Percentiles rank a stretch among this genome's conserved stretches.
These are phyloP conservation scores for Candida neerlandica DNA, from an alignment of 1,139 yeast species.

Conservation along the genomic window DNA sequence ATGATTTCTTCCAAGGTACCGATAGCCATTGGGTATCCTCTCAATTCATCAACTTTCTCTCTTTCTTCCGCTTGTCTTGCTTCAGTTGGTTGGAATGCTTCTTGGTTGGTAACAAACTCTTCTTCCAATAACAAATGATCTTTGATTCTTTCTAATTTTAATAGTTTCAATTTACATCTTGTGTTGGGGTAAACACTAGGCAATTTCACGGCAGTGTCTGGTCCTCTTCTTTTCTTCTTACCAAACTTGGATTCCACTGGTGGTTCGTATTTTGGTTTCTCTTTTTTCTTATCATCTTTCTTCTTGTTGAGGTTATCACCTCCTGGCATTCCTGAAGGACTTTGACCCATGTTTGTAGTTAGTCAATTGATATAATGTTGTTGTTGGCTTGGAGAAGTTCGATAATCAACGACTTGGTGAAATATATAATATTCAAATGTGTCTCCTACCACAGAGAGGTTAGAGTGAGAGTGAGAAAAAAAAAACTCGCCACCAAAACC, in stretches of 20 bases:
- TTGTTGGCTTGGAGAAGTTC: background rate
- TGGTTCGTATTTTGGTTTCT: slow-evolving; percentile 95
- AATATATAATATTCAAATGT: too few relatives aligned
- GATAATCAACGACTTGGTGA: background rate
- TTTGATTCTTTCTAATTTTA: slow-evolving; percentile 94
- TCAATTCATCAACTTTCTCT: slow-evolving; percentile 89
- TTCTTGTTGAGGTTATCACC: slow-evolving; percentile 60
- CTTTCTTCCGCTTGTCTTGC: slow-evolving; percentile 96
- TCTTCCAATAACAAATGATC: slow-evolving; percentile 94
- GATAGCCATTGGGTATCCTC: slow-evolving; percentile 96
- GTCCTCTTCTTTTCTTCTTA: slow-evolving; percentile 88
- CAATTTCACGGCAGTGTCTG: slow-evolving; percentile 83
- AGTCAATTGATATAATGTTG: background rate
- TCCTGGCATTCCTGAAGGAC: slow-evolving; percentile 74
- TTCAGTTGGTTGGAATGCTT: slow-evolving; percentile 92
- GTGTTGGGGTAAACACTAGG: slow-evolving; percentile 92
- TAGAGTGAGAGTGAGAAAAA: background rate
- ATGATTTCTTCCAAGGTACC: slow-evolving; percentile 97
- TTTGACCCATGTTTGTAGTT: slow-evolving; percentile 60
- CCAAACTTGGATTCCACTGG: slow-evolving; percentile 96
- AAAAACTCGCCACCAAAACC: slow-evolving; percentile 14
- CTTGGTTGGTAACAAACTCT: slow-evolving; percentile 94
- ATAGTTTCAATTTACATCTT: slow-evolving; percentile 85
- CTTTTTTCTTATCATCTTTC: slow-evolving; percentile 77
- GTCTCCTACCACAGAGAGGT: background rate